phyloP scores from a whole-genome alignment of 2,329 filamentous ascomycete genomes.

The Thielaviopsis euricoi region DNA sequence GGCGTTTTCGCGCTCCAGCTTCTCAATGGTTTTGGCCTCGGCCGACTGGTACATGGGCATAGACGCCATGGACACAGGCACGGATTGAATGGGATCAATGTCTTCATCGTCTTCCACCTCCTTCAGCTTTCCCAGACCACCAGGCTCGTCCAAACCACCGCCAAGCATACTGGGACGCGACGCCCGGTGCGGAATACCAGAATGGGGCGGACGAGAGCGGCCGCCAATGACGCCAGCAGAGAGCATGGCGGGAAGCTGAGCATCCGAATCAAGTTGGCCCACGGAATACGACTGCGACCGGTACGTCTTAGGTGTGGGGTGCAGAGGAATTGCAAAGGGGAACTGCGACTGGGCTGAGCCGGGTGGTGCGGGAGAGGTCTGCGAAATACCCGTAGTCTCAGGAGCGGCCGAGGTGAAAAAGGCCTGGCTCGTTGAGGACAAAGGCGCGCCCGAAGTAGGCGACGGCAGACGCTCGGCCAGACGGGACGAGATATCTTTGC shows the following conservation, averaged over 20 bases:
- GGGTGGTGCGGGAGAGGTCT: conserved; percentile 34
- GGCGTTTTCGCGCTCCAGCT: conserved; percentile 45
- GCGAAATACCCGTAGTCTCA: conserved; percentile 20
- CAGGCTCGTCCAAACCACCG: conserved; percentile 48
- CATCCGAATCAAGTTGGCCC: conserved; percentile 66
- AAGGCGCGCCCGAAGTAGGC: conserved; percentile 46
- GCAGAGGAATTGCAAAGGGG: conserved; percentile 72
- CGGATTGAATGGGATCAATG: conserved; percentile 30
- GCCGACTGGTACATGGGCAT: conserved; percentile 28
- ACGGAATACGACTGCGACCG: conserved; percentile 95
- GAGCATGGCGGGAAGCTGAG: conserved; percentile 22
- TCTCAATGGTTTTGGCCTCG: conserved; percentile 47
- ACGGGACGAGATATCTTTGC: conserved; percentile 61
- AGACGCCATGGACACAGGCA: conserved; percentile 25
- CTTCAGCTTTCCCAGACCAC: conserved; percentile 50
- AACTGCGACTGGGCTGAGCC: conserved; percentile 48
- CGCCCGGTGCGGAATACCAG: conserved; percentile 62
- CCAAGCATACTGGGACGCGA: conserved; percentile 64
- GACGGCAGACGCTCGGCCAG: conserved; percentile 61
- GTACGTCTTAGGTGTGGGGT: conserved; percentile 83
- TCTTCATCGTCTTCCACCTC: conserved; percentile 55
- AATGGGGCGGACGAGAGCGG: conserved; percentile 35
- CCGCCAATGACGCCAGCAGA: conserved; percentile 32
- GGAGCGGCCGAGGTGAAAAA: conserved; percentile 35
- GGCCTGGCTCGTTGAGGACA: conserved; percentile 24